These are phyloP conservation scores for Stropharia rugosoannulata DNA, from an alignment of 768 basidiomycete genomes.

Conservation along the genomic window DNA sequence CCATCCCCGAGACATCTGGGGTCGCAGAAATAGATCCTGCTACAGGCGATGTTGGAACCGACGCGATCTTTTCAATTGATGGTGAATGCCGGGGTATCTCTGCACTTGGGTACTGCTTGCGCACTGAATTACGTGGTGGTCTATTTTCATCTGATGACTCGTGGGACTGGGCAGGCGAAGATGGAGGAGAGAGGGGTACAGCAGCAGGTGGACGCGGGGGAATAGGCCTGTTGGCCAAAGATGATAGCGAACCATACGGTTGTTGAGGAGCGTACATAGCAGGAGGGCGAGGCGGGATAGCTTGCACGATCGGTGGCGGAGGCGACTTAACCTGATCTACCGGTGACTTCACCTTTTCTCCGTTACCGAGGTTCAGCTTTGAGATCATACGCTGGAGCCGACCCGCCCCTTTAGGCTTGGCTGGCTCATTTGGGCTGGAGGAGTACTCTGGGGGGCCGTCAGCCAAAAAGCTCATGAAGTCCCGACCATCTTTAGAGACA, in stretches of 20 bases:
- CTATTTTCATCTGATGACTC: slow-evolving; percentile 39
- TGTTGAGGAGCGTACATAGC: slow-evolving; percentile 23
- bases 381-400: slow-evolving; percentile 85
- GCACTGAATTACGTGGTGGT: slow-evolving; percentile 16
- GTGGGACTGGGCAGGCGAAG: slow-evolving; percentile 48
- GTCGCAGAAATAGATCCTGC: slow-evolving; percentile 9
- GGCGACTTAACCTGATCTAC: slow-evolving; percentile 13
- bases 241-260: slow-evolving; percentile 41
- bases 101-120: slow-evolving; percentile 15
- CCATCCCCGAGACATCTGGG: not conserved
- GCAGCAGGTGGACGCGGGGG: slow-evolving; percentile 59
- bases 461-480: slow-evolving; percentile 57
- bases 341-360: slow-evolving; percentile 32
- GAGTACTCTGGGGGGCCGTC: slow-evolving; percentile 52
- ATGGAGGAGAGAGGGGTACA: slow-evolving; percentile 43
- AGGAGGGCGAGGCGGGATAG: slow-evolving; percentile 14
- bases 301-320: not conserved
- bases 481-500: slow-evolving; percentile 44
- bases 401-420: slow-evolving; percentile 53
- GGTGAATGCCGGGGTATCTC: slow-evolving; percentile 13
- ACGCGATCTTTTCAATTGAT: slow-evolving; percentile 9
- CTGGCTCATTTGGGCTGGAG: slow-evolving; percentile 29
- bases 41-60: slow-evolving; percentile 14
- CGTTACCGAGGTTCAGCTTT: slow-evolving; percentile 55
- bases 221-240: slow-evolving; percentile 57